Evolutionary conservation across 2,329 filamentous ascomycete genomes (phyloP).

Genomic region (Aureobasidium sp.): DNA sequence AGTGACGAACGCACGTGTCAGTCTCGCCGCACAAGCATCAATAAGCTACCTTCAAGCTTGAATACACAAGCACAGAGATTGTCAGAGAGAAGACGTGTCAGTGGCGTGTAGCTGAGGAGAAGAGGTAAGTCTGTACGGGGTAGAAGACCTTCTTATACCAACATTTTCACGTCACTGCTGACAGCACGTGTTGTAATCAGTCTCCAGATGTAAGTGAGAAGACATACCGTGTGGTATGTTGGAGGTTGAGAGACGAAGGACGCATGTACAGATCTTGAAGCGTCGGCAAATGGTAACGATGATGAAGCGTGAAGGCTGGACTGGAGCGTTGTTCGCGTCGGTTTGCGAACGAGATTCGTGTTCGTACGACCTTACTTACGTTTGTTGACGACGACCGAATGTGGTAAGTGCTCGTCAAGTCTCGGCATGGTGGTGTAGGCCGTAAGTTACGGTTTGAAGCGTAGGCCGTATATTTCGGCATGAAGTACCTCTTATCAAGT

Average conservation of each 20-base stretch:
- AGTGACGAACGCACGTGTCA: too few relatives aligned
- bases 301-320: too few relatives aligned
- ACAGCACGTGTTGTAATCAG: neutral
- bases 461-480: too few relatives aligned
- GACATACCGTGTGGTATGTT: neutral
- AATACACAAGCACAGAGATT: too few relatives aligned
- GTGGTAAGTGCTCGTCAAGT: neutral
- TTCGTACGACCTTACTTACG: neutral
- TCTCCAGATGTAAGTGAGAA: neutral
- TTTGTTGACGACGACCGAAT: neutral
- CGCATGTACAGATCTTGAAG: neutral
- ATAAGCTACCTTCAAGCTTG: too few relatives aligned
- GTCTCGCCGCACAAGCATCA: too few relatives aligned
- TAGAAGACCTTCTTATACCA: neutral
- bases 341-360: neutral
- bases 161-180: neutral
- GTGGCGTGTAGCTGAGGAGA: neutral
- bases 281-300: too few relatives aligned
- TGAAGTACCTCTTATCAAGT: fast-evolving
- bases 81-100: too few relatives aligned
- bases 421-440: neutral
- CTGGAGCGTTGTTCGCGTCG: neutral
- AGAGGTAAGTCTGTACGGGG: neutral
- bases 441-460: too few relatives aligned
- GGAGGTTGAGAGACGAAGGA: neutral